phyloP scores from a whole-genome alignment of 148 eudicot genomes.

The Amaranthus cruentus region DNA sequence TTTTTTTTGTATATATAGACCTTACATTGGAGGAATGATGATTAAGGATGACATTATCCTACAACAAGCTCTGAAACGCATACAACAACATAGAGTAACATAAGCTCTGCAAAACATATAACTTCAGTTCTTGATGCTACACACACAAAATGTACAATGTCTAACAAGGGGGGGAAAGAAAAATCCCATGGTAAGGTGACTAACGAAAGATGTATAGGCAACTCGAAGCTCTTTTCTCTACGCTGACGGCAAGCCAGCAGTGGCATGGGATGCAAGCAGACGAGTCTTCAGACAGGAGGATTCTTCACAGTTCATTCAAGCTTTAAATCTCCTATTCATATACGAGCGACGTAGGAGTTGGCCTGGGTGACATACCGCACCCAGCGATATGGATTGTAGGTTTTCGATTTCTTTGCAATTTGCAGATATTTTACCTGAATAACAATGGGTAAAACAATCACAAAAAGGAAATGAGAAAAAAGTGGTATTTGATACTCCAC shows the following conservation, averaged over 20 bases:
- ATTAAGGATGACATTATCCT: too few relatives aligned
- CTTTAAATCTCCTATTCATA: constrained; percentile 29
- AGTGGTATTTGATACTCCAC: background rate
- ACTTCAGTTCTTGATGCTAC: background rate
- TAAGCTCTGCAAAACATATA: background rate
- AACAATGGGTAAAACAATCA: constrained; percentile 7
- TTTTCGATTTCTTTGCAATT: constrained; percentile 66
- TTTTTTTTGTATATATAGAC: too few relatives aligned
- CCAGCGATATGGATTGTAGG: constrained; percentile 81
- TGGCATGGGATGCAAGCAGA: background rate
- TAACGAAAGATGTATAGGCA: background rate
- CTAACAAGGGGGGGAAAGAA: background rate
- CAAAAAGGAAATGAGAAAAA: background rate
- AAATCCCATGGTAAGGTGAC: background rate
- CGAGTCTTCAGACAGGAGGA: background rate
- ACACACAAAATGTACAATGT: background rate
- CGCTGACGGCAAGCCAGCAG: background rate
- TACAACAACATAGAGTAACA: background rate
- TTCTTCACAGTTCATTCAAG: background rate
- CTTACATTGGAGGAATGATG: too few relatives aligned
- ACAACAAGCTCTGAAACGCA: too few relatives aligned
- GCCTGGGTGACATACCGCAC: constrained; percentile 85
- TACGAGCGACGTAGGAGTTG: constrained; percentile 82
- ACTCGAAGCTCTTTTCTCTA: background rate
- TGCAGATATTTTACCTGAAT: constrained; percentile 77